phyloP scores from a whole-genome alignment of 805 yeast genomes.

The Metschnikowia sp. region DNA sequence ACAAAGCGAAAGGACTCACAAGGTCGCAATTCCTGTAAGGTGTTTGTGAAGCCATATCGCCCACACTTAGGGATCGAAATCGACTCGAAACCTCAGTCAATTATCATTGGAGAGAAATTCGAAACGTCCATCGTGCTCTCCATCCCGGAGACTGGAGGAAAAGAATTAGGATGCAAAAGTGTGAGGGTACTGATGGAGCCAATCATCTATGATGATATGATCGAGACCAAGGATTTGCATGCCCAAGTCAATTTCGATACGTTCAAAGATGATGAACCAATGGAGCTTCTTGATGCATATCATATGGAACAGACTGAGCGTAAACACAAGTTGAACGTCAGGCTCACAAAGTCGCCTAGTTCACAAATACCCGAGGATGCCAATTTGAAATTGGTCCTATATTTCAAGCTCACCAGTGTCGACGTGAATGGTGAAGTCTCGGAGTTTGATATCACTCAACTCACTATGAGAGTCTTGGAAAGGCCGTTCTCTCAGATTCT shows the following conservation, averaged over 20 bases:
- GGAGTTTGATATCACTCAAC: conserved; percentile 23
- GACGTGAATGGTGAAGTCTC: conserved; percentile 20
- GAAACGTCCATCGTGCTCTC: conserved; percentile 20
- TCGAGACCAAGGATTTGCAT: conserved; percentile 16
- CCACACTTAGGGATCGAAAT: conserved; percentile 23
- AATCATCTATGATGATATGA: conserved; percentile 13
- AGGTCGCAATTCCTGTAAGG: conserved; percentile 7
- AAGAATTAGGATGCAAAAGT: conserved; percentile 18
- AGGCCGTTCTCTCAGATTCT: conserved; percentile 23
- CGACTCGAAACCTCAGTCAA: conserved; percentile 8
- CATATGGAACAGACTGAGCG: conserved; percentile 5
- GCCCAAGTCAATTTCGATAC: conserved; percentile 32
- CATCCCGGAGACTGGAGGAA: conserved; percentile 15
- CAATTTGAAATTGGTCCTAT: conserved; percentile 16
- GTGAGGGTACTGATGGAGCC: conserved; percentile 22
- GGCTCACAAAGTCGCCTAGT: conserved; percentile 22
- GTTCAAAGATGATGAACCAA: conserved; percentile 39
- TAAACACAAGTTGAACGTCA: conserved; percentile 19
- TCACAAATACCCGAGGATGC: conserved; percentile 9
- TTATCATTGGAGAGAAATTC: conserved; percentile 32
- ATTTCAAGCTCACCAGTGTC: conserved; percentile 23
- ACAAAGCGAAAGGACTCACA: conserved; percentile 4
- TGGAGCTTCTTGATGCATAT: conserved; percentile 20
- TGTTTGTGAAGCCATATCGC: conserved; percentile 17
- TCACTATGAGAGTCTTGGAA: conserved; percentile 23